These are phyloP conservation scores for Taphrina wiesneri DNA, from an alignment of 1,139 yeast species.

Conservation along the genomic window DNA sequence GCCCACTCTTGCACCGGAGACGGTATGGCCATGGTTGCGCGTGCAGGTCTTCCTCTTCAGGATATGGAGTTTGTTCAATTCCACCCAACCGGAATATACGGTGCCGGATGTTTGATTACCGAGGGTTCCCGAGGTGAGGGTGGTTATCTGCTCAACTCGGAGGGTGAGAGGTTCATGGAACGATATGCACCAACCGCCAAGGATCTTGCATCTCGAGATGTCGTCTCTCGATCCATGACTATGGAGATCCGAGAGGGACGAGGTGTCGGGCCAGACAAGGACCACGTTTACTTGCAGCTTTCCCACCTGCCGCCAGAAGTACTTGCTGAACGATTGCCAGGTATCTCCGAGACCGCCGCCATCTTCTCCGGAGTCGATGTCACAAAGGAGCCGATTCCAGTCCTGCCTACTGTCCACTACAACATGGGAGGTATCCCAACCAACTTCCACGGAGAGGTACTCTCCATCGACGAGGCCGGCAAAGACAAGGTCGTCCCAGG, in stretches of 20 bases:
- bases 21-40: slow-evolving; percentile 96
- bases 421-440: slow-evolving; percentile 99
- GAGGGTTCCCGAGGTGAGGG: slow-evolving; percentile 99
- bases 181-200: slow-evolving; percentile 98
- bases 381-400: slow-evolving; percentile 98
- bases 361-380: slow-evolving; percentile 99
- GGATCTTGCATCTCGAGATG: slow-evolving; percentile 98
- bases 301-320: slow-evolving; percentile 92
- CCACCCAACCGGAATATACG: slow-evolving; percentile 99
- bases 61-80: slow-evolving; percentile 97
- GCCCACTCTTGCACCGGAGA: slow-evolving; percentile 99
- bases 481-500: slow-evolving; percentile 92
- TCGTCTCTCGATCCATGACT: slow-evolving; percentile 96
- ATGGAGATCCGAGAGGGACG: slow-evolving; percentile 98
- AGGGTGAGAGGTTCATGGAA: slow-evolving; percentile 99
- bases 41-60: slow-evolving; percentile 97
- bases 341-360: slow-evolving; percentile 98
- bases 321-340: slow-evolving; percentile 93
- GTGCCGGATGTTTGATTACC: slow-evolving; percentile 96
- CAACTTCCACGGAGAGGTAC: slow-evolving; percentile 66
- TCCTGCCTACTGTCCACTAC: slow-evolving; percentile 96
- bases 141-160: slow-evolving; percentile 91
- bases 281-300: slow-evolving; percentile 92
- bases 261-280: slow-evolving; percentile 96
- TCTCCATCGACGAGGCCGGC: slow-evolving; percentile 81